Evolutionary conservation across 306 rosid species (phyloP).

Genomic region (Lathyrus aphaca): DNA sequence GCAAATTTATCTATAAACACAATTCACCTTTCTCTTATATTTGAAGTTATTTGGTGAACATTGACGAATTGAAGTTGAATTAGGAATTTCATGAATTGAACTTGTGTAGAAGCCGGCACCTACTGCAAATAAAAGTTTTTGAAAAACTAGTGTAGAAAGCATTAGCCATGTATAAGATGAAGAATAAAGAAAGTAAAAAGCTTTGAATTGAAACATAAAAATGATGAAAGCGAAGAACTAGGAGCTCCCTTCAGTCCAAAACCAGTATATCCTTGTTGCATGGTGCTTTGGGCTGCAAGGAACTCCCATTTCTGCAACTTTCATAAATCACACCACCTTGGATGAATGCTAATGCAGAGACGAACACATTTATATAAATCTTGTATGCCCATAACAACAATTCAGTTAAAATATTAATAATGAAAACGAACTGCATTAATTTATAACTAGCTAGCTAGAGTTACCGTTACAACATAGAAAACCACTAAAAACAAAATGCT

Average conservation of each 20-base stretch:
- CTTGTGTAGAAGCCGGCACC: no score
- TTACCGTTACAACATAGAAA: constrained; percentile 36
- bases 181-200: neutral
- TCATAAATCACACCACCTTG: constrained; percentile 24
- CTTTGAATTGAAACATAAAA: constrained; percentile 23
- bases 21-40: no score
- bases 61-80: no score
- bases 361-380: constrained; percentile 32
- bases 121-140: no score
- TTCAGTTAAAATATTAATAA: neutral
- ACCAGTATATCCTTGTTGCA: constrained; percentile 2
- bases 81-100: no score
- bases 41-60: no score
- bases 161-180: neutral
- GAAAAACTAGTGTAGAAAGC: no score
- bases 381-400: neutral
- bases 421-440: constrained; percentile 22
- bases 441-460: constrained; percentile 33
- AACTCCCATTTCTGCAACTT: constrained; percentile 70
- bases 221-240: constrained; percentile 60
- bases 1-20: no score
- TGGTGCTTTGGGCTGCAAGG: constrained; percentile 67
- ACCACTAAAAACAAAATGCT: constrained; percentile 36
- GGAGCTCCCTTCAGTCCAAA: constrained; percentile 95
- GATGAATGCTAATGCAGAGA: constrained; percentile 18